Evolutionary conservation across 768 basidiomycete genomes (phyloP), one percentile per base, ranked within the genome.

Genomic region (Lepiota brunneoincarnata): DNA sequence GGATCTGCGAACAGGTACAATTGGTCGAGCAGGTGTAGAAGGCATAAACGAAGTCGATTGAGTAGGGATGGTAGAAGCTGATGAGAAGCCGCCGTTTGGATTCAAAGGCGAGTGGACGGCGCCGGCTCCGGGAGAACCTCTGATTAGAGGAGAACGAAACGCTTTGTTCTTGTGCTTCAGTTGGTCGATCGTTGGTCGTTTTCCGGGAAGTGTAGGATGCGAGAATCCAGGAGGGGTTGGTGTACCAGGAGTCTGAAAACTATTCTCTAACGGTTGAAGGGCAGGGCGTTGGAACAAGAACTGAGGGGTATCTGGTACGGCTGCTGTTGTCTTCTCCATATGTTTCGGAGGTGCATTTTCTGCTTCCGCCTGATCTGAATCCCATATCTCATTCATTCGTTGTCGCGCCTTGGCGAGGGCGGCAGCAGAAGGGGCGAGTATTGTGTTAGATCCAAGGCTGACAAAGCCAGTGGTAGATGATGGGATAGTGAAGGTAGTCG

Each of bases 361-460:
- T 26, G 57, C 28, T 12, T 53, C 51, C 12, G 28, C 28, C 17
- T 41, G 41, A 28, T 52, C 35, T 10, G 48, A 55, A 10, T 69
- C 67, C n/a, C 59, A 60, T 23, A 75, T 73, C 39, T 73, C 67
- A 23, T 67, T 70, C 62, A 84, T 70, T 58, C 73, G 79, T 39
- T 76, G 76, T 65, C 77, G 67, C 1, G 86, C 86, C 59, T 75
- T 76, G 6, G 74, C 77, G 6, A 87, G 63, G 1, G 86, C 82
- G 20, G 69, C 69, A 28, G 69, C 72, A 4, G 85, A 86, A 1
- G 86, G 86, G 12, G 67, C 63, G 17, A 83, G 37, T 2, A 40
- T 28, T 7, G 45, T 34, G n/a, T 48, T 44, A 4, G 53, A 41
- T 14, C 46, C 23, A 4, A 47, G 45, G 11, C 39, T 41, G 14